Conservation (phyloP, 2,329 filamentous ascomycete genomes). For the Trichoderma sp. region DNA sequence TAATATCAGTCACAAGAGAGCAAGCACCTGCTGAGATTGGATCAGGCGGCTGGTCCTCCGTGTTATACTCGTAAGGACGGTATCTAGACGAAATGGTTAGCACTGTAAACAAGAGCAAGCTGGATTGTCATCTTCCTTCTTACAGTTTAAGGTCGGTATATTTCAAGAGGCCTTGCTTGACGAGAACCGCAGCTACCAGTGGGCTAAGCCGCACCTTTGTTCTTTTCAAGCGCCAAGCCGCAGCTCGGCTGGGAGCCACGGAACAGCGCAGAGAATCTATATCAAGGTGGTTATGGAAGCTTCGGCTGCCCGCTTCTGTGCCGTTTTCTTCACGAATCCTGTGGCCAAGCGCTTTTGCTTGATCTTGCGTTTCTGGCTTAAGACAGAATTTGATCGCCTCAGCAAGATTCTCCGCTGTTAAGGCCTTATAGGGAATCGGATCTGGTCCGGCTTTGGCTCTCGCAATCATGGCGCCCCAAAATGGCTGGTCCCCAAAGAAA, state of each 20-base stretch:
- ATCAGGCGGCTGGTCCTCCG: constrained; percentile 76
- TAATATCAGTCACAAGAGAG: constrained; percentile 80
- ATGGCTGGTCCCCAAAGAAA: constrained; percentile 84
- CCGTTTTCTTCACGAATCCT: constrained; percentile 69
- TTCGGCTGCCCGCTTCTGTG: constrained; percentile 62
- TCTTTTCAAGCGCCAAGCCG: constrained; percentile 73
- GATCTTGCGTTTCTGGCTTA: constrained; percentile 58
- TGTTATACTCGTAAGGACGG: constrained; percentile 66
- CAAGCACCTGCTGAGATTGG: constrained; percentile 76
- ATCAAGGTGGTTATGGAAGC: constrained; percentile 71
- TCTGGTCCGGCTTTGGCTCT: constrained; percentile 70
- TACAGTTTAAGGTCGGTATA: constrained; percentile 74
- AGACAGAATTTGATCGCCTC: constrained; percentile 64
- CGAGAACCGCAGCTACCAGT: constrained; percentile 70
- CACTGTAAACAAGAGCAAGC: background rate
- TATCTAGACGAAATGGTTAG: constrained; percentile 42
- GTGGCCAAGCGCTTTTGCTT: constrained; percentile 59
- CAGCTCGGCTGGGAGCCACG: constrained; percentile 66
- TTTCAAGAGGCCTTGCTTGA: constrained; percentile 63
- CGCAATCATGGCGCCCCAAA: constrained; percentile 78
- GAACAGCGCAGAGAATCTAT: constrained; percentile 68
- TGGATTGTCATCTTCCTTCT: constrained; percentile 34
- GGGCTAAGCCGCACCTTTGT: constrained; percentile 69
- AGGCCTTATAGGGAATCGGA: constrained; percentile 67
- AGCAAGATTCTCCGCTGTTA: constrained; percentile 67